Evolutionary conservation across 306 rosid genomes (phyloP), one percentile per base, ranked within the genome.

Genomic region (Cotoneaster glaucophyllus): DNA sequence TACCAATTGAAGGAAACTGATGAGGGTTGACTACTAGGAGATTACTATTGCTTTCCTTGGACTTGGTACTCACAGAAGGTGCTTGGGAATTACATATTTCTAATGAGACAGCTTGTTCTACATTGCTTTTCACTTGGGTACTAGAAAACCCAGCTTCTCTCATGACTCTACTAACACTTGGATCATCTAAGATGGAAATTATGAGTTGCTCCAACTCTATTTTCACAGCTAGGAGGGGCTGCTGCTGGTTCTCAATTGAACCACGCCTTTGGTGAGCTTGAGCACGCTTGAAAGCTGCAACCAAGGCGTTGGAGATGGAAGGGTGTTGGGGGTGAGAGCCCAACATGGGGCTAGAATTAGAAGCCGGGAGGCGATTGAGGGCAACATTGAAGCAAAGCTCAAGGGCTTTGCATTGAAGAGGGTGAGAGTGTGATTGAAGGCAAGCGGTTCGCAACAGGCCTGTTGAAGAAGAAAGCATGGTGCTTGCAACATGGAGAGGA

Each of bases 301-400:
- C 91, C n/a, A 96, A 78, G n/a, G 99, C 99, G 67, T 96, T 96
- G 18, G 99, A 90, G 79, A 96, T 90, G 2, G 93, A 88, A 22
- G 98, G 97, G 53, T 80, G 81, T 4, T 86, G 93, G 31, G 83
- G 78, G 67, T 90, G 93, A 53, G 56, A 75, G 19, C 85, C 11
- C 32, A 92, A 73, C 90, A 92, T 89, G 79, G 97, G 89, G 81
- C 87, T 82, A 9, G 93, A 84, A 15, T 79, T 84, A 22, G 99
- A 85, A 5, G 99, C 96, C 0, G 98, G 99, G 4, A 92, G 84
- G 37, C 99, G 93, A 67, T 96, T 96, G 25, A 96, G 89, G 3
- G 99, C 98, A 2, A 92, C 99, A 66, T 96, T 96, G 90, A 96
- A 96, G 77, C 99, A 92, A 68, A 96, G 99, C 86, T 96, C 99